phyloP scores from a whole-genome alignment of 2,329 filamentous ascomycete genomes.

The Monilinia vaccinii-corymbosi region DNA sequence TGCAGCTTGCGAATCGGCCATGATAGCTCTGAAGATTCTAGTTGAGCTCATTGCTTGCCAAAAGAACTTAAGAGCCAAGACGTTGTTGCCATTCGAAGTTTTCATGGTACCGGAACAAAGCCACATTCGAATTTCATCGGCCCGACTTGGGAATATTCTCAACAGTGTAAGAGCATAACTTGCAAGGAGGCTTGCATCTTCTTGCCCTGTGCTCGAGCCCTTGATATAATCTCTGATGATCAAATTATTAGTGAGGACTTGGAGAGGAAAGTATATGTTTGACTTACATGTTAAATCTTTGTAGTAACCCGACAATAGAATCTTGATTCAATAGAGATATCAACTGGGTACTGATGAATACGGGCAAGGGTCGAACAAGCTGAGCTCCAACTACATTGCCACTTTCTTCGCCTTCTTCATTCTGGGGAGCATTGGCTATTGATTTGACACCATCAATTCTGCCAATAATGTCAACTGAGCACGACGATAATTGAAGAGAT shows the following conservation, averaged over 20 bases:
- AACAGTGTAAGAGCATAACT: conserved; percentile 81
- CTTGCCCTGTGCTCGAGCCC: conserved; percentile 21
- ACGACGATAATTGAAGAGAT: conserved; percentile 43
- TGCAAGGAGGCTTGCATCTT: conserved; percentile 64
- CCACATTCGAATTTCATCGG: conserved; percentile 91
- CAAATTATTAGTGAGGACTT: background rate
- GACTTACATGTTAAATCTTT: conserved; percentile 22
- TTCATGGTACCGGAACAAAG: conserved; percentile 59
- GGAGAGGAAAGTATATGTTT: background rate
- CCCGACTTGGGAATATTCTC: conserved; percentile 70
- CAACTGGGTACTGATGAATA: conserved; percentile 58
- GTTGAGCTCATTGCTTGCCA: conserved; percentile 61
- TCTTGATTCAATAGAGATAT: conserved; percentile 64
- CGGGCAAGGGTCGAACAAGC: conserved; percentile 29
- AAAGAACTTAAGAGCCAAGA: conserved; percentile 73
- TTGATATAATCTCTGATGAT: conserved; percentile 22
- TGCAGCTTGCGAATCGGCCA: conserved; percentile 46
- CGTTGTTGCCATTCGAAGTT: conserved; percentile 27
- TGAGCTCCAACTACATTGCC: background rate
- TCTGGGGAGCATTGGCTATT: conserved; percentile 30
- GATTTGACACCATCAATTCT: conserved; percentile 33
- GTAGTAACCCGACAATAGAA: conserved; percentile 49
- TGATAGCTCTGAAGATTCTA: conserved; percentile 47
- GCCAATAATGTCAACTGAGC: conserved; percentile 42
- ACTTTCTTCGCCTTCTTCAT: background rate